phyloP scores from a whole-genome alignment of 495 filamentous ascomycete genomes.

The Aspergillus sclerotioniger region DNA sequence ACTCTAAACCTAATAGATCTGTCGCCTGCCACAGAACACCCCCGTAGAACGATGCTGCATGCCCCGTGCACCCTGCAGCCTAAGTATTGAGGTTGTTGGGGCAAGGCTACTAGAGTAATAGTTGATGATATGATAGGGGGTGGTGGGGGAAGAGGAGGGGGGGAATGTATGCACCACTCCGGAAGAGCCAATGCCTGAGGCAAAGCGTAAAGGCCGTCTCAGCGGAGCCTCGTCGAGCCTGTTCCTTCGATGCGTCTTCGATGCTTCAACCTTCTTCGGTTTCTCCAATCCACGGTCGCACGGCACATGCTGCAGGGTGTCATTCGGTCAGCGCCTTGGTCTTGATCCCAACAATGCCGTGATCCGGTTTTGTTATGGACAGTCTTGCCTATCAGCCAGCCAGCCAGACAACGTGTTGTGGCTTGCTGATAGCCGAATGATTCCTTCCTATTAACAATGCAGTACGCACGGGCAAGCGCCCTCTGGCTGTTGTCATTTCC shows the following conservation, averaged over 20 bases:
- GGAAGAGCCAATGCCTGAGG: constrained; percentile 10
- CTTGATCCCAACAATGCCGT: constrained; percentile 7
- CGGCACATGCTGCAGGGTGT: constrained; percentile 17
- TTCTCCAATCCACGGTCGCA: constrained; percentile 5
- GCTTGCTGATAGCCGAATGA: constrained; percentile 18
- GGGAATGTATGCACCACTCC: background rate
- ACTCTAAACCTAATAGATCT: background rate
- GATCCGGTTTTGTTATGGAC: constrained; percentile 10
- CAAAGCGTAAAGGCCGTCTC: constrained; percentile 19
- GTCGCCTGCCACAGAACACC: background rate
- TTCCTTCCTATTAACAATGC: constrained; percentile 6
- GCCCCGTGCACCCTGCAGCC: background rate
- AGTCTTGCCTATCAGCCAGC: background rate
- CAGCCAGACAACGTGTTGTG: constrained; percentile 21
- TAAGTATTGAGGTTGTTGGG: no score
- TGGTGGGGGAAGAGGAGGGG: background rate
- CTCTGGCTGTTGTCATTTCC: constrained; percentile 11
- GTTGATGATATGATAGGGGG: background rate
- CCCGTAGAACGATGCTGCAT: background rate
- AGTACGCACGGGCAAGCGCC: constrained; percentile 17
- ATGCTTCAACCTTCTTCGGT: constrained; percentile 28
- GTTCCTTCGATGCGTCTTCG: constrained; percentile 41
- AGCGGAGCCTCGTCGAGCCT: constrained; percentile 19
- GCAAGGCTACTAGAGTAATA: constrained; percentile 1
- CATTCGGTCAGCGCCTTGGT: constrained; percentile 22